Evolutionary conservation across 2,329 filamentous ascomycete genomes (phyloP).

Genomic region (Venturia asperata): DNA sequence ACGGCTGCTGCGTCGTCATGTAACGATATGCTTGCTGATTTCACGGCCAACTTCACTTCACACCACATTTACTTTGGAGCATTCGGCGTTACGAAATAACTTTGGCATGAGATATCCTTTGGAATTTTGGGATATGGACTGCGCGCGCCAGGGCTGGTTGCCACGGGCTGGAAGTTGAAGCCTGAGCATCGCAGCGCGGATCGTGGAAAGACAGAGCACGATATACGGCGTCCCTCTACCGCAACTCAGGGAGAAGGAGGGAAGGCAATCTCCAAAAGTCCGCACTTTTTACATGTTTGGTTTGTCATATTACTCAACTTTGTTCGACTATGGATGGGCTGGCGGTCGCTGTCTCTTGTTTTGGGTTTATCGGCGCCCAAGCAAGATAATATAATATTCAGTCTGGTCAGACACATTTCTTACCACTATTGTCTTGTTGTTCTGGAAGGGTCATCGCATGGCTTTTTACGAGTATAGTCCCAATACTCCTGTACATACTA

Average conservation of each 20-base stretch:
- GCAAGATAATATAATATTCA: constrained; percentile 15
- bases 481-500: constrained; percentile 2
- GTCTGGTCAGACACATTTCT: constrained; percentile 11
- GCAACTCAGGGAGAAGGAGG: background rate
- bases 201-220: constrained; percentile 4
- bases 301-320: constrained; percentile 11
- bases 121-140: constrained; percentile 1
- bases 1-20: constrained; percentile 94
- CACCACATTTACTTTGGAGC: constrained; percentile 7
- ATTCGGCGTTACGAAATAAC: constrained; percentile 1
- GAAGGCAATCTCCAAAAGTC: constrained; percentile 6
- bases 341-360: constrained; percentile 5
- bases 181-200: background rate
- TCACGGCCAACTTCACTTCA: constrained; percentile 25
- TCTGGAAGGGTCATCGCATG: background rate
- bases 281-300: constrained; percentile 9
- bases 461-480: constrained; percentile 5
- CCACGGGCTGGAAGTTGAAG: constrained; percentile 3
- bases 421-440: constrained; percentile 5
- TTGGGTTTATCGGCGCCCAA: constrained; percentile 1
- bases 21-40: constrained; percentile 38
- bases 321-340: constrained; percentile 8
- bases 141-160: constrained; percentile 6
- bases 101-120: constrained; percentile 14
- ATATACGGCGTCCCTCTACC: constrained; percentile 4